These are phyloP conservation scores for Hypoxylon sp. DNA, from an alignment of 2,329 filamentous ascomycete genomes.

Conservation along the genomic window DNA sequence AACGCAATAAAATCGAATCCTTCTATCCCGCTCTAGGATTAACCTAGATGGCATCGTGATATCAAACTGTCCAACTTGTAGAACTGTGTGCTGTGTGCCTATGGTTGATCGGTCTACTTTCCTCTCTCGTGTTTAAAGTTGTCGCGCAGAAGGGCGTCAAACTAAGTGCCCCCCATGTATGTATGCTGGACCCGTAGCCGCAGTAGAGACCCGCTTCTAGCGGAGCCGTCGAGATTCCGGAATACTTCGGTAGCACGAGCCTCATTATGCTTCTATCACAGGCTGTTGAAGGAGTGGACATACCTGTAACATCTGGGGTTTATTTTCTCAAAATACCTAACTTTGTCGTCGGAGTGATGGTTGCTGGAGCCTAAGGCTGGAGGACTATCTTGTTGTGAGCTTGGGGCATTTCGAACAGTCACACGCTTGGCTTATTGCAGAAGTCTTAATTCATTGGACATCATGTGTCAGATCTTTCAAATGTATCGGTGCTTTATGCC, in stretches of 20 bases:
- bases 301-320: background rate
- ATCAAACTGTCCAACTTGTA: background rate
- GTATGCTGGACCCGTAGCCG: background rate
- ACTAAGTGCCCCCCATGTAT: too few species aligned
- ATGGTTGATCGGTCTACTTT: background rate
- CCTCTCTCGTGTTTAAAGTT: background rate
- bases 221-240: background rate
- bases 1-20: background rate
- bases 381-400: background rate
- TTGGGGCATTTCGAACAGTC: background rate
- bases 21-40: background rate
- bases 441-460: background rate
- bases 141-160: too few species aligned
- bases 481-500: background rate
- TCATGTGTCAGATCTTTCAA: background rate
- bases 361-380: background rate
- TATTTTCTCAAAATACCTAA: background rate
- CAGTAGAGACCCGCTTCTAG: background rate
- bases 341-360: background rate
- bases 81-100: background rate
- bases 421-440: background rate
- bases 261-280: background rate
- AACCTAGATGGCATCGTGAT: background rate
- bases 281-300: background rate
- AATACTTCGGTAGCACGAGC: background rate